Conservation (phyloP, 495 filamentous ascomycete species). For the Sporormia fimetaria region DNA sequence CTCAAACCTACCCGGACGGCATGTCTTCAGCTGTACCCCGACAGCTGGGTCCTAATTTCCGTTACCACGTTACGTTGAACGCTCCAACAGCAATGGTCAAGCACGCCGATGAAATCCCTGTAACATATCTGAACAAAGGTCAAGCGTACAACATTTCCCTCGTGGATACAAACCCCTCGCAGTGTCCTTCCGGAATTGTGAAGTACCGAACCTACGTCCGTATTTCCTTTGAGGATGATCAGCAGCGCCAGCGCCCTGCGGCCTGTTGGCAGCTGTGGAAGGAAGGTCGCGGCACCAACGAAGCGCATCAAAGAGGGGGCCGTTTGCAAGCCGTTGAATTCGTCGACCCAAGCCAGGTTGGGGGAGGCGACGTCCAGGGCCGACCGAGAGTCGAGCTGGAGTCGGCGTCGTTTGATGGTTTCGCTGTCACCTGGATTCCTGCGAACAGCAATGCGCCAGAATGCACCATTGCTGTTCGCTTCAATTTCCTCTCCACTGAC, state of each 20-base stretch:
- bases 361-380: slow-evolving; percentile 56
- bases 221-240: slow-evolving; percentile 88
- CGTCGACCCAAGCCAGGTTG: slow-evolving; percentile 60
- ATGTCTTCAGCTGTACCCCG: slow-evolving; percentile 23
- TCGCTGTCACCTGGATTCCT: slow-evolving; percentile 78
- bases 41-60: slow-evolving; percentile 52
- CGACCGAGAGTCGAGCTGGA: slow-evolving; percentile 69
- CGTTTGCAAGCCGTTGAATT: slow-evolving; percentile 88
- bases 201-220: slow-evolving; percentile 80
- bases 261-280: slow-evolving; percentile 96
- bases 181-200: slow-evolving; percentile 31
- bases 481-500: slow-evolving; percentile 96
- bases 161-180: slow-evolving; percentile 52
- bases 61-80: slow-evolving; percentile 80
- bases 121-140: slow-evolving; percentile 95
- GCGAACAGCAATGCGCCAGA: slow-evolving; percentile 50
- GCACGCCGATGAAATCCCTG: slow-evolving; percentile 71
- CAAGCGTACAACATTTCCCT: slow-evolving; percentile 79
- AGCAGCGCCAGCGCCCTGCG: slow-evolving; percentile 69
- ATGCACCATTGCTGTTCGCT: slow-evolving; percentile 76
- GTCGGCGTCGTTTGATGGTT: slow-evolving; percentile 77
- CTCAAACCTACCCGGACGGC: slow-evolving; percentile 22
- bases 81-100: slow-evolving; percentile 96
- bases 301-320: slow-evolving; percentile 79
- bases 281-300: slow-evolving; percentile 75